Evolutionary conservation across 129 eudicot genomes (phyloP).

Genomic region (Heracleum sosnowskyi): DNA sequence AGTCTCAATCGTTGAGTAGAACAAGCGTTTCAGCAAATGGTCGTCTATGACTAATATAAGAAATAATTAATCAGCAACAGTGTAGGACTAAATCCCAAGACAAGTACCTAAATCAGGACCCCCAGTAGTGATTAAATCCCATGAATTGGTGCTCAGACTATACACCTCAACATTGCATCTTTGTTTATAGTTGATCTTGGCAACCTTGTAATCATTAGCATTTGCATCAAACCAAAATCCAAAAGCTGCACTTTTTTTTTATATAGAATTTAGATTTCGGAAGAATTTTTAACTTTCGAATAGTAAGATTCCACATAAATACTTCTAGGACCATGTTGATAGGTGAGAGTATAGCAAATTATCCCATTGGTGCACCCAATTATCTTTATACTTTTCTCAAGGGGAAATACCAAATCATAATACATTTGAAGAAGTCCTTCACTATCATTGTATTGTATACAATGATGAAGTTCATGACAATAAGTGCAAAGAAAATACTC

Average conservation of each 20-base stretch:
- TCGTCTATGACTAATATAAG: too few relatives aligned
- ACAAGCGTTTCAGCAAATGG: too few relatives aligned
- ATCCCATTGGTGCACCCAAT: too few relatives aligned
- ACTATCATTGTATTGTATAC: background rate
- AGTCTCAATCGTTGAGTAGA: too few relatives aligned
- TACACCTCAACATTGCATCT: background rate
- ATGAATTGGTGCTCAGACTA: background rate
- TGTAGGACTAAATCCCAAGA: too few relatives aligned
- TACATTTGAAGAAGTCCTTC: too few relatives aligned
- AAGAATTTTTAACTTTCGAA: background rate
- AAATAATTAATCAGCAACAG: too few relatives aligned
- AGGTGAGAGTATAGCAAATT: too few relatives aligned
- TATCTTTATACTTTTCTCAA: too few relatives aligned
- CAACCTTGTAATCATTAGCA: background rate
- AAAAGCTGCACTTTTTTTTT: background rate
- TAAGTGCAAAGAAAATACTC: background rate
- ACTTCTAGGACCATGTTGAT: too few relatives aligned
- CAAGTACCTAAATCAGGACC: background rate
- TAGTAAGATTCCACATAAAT: background rate
- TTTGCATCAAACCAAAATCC: background rate
- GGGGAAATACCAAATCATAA: too few relatives aligned
- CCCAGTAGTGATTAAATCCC: background rate
- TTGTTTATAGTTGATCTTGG: background rate
- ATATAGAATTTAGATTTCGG: background rate
- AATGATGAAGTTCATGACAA: background rate